Base-by-base conservation (phyloP, 1,139 yeast genomes). In the Wickerhamomyces sp. region DNA sequence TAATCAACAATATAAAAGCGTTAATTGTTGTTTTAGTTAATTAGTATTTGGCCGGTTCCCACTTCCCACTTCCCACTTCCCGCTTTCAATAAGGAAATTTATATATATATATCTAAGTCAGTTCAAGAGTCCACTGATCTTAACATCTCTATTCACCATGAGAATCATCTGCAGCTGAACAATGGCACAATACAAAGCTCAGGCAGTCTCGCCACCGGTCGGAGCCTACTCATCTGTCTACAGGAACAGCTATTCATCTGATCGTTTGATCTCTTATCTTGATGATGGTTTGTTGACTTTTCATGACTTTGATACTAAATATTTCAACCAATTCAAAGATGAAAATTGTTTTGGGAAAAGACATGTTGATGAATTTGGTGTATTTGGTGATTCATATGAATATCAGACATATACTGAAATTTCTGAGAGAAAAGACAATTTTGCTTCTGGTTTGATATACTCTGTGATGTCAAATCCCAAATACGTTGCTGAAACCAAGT, bases 391-490 rank as follows among this genome's bases (percentile, higher is more conserved):
- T 26, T 30, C 15, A 20, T 74, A 68, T 49, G 55, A 54, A 20
- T 73, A 62, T 58, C 58, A 59, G 41, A 54, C 59, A 12, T 71
- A 63, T 46, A 38, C 40, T 2, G 54, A 62, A 12, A 52, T 64
- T 8, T 48, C 53, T 28, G 32, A 39, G 18, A 56, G 70, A 38
- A 65, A 62, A 45, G 50, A 54, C 33, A 54, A 67, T 37, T 64
- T 74, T 39, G 78, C 76, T 3, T 59, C 76, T 8, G 79, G 78
- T 2, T 48, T 73, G 14, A 62, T 70, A 36, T 65, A 65, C 43
- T 52, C 67, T 7, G 63, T 72, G 43, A 51, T 35, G 17, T 20
- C 37, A 7, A 38, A 43, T 31, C 45, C 55, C 31, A 63, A 68
- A 47, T 70, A 68, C 46, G 33, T 36, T 5, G 25, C 29, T 5